Base-by-base conservation (phyloP, 2,329 filamentous ascomycete species). In the Exserohilum turcica region DNA sequence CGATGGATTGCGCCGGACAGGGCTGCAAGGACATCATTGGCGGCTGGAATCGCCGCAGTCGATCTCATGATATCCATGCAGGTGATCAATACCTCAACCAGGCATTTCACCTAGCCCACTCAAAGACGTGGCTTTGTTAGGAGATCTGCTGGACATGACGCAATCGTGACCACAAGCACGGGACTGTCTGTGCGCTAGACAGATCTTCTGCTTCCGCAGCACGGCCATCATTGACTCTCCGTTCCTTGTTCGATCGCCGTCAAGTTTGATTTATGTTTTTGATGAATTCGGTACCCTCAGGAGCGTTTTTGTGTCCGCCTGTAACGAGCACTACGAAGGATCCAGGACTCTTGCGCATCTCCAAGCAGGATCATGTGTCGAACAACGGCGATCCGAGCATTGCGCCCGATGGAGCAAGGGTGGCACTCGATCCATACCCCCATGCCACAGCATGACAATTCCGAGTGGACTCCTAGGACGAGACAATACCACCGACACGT, bases 401-500 rank as follows among this genome's bases (percentile, higher is more conserved):
- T 42, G 38, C 9, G n/a, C 24, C 4, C 15, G 27, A 19, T 29
- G 38, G n/a, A 13, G 18, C 19, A 16, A 35, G n/a, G 19, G 16
- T 35, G 12, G 3, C 12, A 16, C 13, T 12, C 8, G n/a, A 18
- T 35, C 9, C 9, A 6, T 18, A 24, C 19, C 5, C 19, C 5
- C 13, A 6, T 16, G 29, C 9, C 10, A 24, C 19, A 16, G 18
- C 8, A 33, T 33, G 6, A 1, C 7, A 35, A 44, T 3, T 13
- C 13, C 27, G 29, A 27, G 13, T 9, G 15, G 19, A 8, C n/a
- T 13, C 7, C 19, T 44, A 27, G 21, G 43, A 27, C 28, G 43
- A 54, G 16, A 67, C 63, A 15, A 67, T 67, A 2, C 65, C 65
- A 6, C 65, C 59, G 1, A 67, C 61, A 9, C 43, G 48, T 5